Base-by-base conservation (phyloP, 805 yeast species). In the Komagataella ulmi region DNA sequence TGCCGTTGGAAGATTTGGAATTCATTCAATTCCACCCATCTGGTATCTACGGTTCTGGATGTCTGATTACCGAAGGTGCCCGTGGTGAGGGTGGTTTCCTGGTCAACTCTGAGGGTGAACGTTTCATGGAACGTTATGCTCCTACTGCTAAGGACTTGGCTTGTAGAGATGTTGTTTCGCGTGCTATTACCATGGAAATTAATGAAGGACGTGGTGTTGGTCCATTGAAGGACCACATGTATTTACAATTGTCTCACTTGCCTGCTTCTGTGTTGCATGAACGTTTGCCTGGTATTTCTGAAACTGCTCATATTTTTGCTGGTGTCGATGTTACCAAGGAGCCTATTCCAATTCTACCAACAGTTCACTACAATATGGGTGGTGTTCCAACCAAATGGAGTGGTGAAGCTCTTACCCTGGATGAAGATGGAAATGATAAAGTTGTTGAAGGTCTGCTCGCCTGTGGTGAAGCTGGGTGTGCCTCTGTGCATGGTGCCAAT, bases 31-130 rank as follows among this genome's bases (percentile, higher is more conserved):
- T 91, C 88, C 99, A 91, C 72, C 99, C 99, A 52, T 89, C 98
- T 23, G 99, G 99, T 80, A 93, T 91, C 71, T 91, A 91, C 71
- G 99, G 99, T 54, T 88, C 98, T 45, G 99, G 99, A 58, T 93
- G 98, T 77, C 76, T 91, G 75, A 93, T 93, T 69, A 93, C 99
- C 53, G 99, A 93, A 74, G 99, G 99, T 75, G 96, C 97, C 59
- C 86, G 99, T 78, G 99, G 99, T 80, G 99, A 93, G 77, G 99
- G 99, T 81, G 99, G 99, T 58, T 93, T 80, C 80, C 77, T 91
- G 69, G 78, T 91, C 57, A 91, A 91, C 80, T 80, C 89, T 59
- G 96, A 93, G 74, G 99, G 99, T 79, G 99, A 91, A 76, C 84
- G 99, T 72, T 91, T 91, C 72, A 91, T 91, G 99, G 99, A 91